These are phyloP conservation scores for Elasticomyces elasticus DNA, from an alignment of 495 filamentous ascomycete genomes.

Conservation along the genomic window DNA sequence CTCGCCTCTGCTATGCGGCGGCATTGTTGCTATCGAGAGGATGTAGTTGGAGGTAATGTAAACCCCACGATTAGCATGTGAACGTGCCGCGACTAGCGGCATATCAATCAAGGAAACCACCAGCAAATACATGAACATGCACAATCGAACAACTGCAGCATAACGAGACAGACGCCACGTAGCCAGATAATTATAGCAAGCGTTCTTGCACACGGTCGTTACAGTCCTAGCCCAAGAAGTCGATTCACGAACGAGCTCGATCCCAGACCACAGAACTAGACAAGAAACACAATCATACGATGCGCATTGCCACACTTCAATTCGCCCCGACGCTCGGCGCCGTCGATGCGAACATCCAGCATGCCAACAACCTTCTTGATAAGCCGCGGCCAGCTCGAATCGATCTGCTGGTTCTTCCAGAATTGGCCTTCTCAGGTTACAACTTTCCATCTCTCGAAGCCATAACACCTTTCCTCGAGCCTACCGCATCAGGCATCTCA, in stretches of 20 bases:
- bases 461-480: slow-evolving; percentile 75
- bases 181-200: no score
- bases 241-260: no score
- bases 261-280: no score
- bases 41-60: not conserved
- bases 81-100: no score
- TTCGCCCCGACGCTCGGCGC: slow-evolving; percentile 65
- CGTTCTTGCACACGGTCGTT: no score
- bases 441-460: slow-evolving; percentile 73
- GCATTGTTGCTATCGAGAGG: slow-evolving; percentile 19
- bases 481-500: slow-evolving; percentile 58
- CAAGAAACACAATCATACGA: no score
- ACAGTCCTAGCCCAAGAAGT: no score
- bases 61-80: not conserved
- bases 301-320: slow-evolving; percentile 78
- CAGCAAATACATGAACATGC: no score
- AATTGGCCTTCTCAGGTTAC: slow-evolving; percentile 87
- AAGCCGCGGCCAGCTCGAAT: slow-evolving; percentile 41
- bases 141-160: no score
- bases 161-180: no score
- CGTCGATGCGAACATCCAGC: slow-evolving; percentile 62
- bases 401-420: slow-evolving; percentile 72
- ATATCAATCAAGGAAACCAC: no score
- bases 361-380: slow-evolving; percentile 60
- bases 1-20: slow-evolving; percentile 31